phyloP scores from a whole-genome alignment of 495 filamentous ascomycete species.

The Chaetomium tenue region DNA sequence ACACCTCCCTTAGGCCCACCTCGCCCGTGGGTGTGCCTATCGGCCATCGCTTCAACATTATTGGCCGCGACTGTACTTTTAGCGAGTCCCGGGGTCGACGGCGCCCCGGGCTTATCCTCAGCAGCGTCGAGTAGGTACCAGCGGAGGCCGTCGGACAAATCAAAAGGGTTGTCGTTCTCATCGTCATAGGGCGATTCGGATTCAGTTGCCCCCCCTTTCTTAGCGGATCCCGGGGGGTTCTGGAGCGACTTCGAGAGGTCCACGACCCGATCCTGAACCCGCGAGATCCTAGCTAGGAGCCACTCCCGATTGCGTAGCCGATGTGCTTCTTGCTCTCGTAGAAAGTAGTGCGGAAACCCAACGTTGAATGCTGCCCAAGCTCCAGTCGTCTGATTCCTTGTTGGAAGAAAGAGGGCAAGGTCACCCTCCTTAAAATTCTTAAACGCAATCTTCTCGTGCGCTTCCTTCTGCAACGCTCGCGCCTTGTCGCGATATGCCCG shows the following conservation, averaged over 20 bases:
- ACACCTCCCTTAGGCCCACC: slow-evolving; percentile 49
- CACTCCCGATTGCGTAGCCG: slow-evolving; percentile 81
- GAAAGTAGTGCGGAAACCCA: slow-evolving; percentile 92
- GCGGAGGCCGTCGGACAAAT: slow-evolving; percentile 88
- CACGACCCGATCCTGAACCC: slow-evolving; percentile 89
- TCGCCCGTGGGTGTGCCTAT: slow-evolving; percentile 54
- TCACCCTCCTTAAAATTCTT: slow-evolving; percentile 95
- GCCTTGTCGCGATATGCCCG: slow-evolving; percentile 84
- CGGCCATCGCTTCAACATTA: slow-evolving; percentile 72
- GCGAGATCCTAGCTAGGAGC: slow-evolving; percentile 89
- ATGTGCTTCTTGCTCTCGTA: slow-evolving; percentile 88
- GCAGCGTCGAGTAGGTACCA: slow-evolving; percentile 94
- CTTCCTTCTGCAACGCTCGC: slow-evolving; percentile 77
- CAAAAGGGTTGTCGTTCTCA: slow-evolving; percentile 96
- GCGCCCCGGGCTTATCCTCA: slow-evolving; percentile 94
- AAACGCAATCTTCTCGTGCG: slow-evolving; percentile 96
- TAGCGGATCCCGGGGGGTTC: slow-evolving; percentile 22
- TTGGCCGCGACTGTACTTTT: slow-evolving; percentile 90
- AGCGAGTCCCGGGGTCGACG: slow-evolving; percentile 80
- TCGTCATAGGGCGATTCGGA: slow-evolving; percentile 49
- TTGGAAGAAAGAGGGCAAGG: slow-evolving; percentile 91
- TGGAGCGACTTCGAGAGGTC: slow-evolving; percentile 74
- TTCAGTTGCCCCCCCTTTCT: slow-evolving; percentile 30
- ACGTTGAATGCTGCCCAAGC: slow-evolving; percentile 99
- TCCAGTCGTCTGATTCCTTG: slow-evolving; percentile 84